Percentiles rank a stretch among this genome's conserved stretches.
Evolutionary conservation across 805 yeast genomes (phyloP).

Genomic region (Wickerhamia fluorescens): DNA sequence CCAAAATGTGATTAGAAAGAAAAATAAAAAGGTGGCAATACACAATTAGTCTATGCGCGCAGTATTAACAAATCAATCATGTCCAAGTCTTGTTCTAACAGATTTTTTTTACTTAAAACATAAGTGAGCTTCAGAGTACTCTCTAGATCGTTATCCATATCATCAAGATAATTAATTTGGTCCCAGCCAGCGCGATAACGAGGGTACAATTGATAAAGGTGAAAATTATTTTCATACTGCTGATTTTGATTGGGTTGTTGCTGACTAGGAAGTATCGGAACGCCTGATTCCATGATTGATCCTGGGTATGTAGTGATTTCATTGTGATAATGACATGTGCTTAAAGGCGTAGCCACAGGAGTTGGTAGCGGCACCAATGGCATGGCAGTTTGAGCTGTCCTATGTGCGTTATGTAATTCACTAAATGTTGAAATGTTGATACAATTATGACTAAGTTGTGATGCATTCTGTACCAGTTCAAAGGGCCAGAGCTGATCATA

Average conservation of each 20-base stretch:
- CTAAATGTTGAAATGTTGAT: conserved; percentile 1
- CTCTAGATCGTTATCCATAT: conserved; percentile 1
- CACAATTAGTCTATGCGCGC: too few species aligned
- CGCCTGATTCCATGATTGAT: too few species aligned
- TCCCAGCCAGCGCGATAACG: not conserved
- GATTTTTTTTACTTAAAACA: too few species aligned
- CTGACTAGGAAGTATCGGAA: conserved; percentile 6
- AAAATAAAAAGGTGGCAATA: too few species aligned
- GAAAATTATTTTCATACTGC: too few species aligned
- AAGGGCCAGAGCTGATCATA: too few species aligned
- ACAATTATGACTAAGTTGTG: too few species aligned
- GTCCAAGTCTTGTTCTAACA: conserved; percentile 8
- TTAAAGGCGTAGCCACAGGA: conserved; percentile 1
- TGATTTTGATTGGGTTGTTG: too few species aligned
- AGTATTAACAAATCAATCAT: conserved; percentile 7
- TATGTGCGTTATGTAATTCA: conserved; percentile 4
- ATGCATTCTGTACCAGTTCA: too few species aligned
- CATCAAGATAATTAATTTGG: conserved; percentile 1
- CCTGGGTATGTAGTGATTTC: conserved; percentile 2
- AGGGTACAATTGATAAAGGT: not conserved
- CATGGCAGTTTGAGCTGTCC: conserved; percentile 10
- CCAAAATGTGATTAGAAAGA: too few species aligned
- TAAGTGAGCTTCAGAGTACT: not conserved
- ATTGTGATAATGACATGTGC: conserved; percentile 1
- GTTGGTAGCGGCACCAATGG: conserved; percentile 7